These are phyloP conservation scores for Boletus edulis DNA, from an alignment of 768 basidiomycete genomes.

Conservation along the genomic window DNA sequence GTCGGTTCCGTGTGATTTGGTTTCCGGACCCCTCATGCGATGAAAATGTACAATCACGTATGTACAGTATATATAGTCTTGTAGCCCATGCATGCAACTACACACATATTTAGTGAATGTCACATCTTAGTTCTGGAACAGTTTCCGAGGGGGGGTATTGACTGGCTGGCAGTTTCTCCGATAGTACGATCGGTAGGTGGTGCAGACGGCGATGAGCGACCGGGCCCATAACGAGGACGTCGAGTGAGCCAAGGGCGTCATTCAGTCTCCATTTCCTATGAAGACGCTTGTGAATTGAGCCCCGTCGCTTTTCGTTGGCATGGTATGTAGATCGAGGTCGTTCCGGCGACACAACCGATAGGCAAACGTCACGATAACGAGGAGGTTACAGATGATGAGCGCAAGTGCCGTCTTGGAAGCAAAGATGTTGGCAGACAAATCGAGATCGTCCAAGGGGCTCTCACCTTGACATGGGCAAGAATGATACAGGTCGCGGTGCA, in stretches of 20 bases:
- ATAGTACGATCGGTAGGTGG: too few species aligned
- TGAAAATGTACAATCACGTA: background rate
- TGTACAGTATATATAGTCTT: background rate
- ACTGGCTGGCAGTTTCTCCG: too few species aligned
- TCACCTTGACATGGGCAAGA: constrained; percentile 12
- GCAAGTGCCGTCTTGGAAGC: constrained; percentile 12
- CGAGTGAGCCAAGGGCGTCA: too few species aligned
- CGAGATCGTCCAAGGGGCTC: too few species aligned
- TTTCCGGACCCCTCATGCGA: background rate
- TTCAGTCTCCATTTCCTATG: too few species aligned
- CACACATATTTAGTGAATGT: background rate
- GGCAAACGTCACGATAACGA: constrained; percentile 5
- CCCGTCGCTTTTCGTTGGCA: background rate
- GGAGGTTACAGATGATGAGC: constrained; percentile 9
- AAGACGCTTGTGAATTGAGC: too few species aligned
- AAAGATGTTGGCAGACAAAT: background rate
- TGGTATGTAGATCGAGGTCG: background rate
- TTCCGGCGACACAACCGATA: constrained; percentile 6
- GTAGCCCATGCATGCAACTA: background rate
- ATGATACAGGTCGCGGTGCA: background rate
- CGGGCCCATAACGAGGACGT: too few species aligned
- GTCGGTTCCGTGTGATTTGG: background rate
- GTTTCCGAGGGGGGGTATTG: too few species aligned
- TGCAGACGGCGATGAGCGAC: too few species aligned
- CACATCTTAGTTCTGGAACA: too few species aligned